These are phyloP conservation scores for Globisporangium okanoganense DNA, from an alignment of 352 stramenopile species.

Conservation along the genomic window DNA sequence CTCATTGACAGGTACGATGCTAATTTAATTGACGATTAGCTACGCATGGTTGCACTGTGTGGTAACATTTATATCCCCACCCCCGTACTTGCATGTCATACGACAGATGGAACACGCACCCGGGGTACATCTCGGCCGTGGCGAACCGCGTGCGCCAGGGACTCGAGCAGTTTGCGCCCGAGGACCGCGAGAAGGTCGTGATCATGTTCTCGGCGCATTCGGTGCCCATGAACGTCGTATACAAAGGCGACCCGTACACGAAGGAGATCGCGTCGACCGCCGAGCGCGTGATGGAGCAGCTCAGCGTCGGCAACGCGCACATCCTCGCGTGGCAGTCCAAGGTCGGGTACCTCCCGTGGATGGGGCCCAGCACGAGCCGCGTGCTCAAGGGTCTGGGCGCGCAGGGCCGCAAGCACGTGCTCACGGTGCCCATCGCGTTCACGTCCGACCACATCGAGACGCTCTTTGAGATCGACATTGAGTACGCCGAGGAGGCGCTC, in stretches of 20 bases:
- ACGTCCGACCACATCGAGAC: slow-evolving; percentile 99
- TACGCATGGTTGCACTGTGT: too few relatives aligned
- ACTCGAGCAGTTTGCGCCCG: slow-evolving; percentile 88
- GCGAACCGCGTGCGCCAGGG: slow-evolving; percentile 90
- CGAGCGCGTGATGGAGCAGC: slow-evolving; percentile 69
- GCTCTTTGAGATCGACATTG: slow-evolving; percentile 99
- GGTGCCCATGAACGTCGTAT: slow-evolving; percentile 87
- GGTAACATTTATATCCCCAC: not conserved
- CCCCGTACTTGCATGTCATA: too few relatives aligned
- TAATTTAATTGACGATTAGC: too few relatives aligned
- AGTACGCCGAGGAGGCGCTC: slow-evolving; percentile 96
- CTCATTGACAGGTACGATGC: slow-evolving; percentile 75
- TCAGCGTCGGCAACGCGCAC: slow-evolving; percentile 70
- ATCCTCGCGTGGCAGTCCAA: slow-evolving; percentile 96
- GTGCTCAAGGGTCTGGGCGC: slow-evolving; percentile 91
- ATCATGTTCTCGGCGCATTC: slow-evolving; percentile 91
- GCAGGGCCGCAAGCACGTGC: slow-evolving; percentile 93
- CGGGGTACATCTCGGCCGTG: slow-evolving; percentile 94
- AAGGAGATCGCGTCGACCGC: slow-evolving; percentile 78
- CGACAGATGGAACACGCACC: slow-evolving; percentile 92
- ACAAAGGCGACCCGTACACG: slow-evolving; percentile 87
- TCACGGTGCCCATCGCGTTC: slow-evolving; percentile 98
- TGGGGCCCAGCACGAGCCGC: slow-evolving; percentile 96
- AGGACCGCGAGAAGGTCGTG: slow-evolving; percentile 86
- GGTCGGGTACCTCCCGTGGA: slow-evolving; percentile 98